Evolutionary conservation across 192 early-diverging fungal genomes (phyloP), one percentile per base, ranked within the genome.

Genomic region (Podila epigama): DNA sequence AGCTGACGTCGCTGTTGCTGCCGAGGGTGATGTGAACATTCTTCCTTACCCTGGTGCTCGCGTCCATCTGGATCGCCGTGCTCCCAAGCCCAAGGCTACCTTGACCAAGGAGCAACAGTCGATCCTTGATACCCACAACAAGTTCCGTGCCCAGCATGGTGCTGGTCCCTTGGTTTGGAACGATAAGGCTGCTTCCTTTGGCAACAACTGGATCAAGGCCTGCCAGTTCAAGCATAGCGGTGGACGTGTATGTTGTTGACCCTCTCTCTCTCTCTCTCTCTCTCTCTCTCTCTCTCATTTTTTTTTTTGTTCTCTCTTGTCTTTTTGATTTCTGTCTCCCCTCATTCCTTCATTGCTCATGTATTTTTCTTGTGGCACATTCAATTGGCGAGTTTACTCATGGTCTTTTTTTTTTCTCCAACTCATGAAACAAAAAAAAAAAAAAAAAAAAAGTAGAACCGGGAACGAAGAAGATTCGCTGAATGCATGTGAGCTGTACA

Each of bases 221-320:
- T 86, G 85, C 41, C 27, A 64, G 18, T 84, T 86, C 62, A 28
- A 69, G 28, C 85, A 86, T 56, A 82, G 79, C 50, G 60, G 58
- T 40, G 73, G 58, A 48, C 42, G 29, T 36, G 65, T 68, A 66
- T 63, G 58, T 39, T 22, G 15, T 4, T 40, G 15, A 31, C 2
- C 39, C 9, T 57, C 63, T 33, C 11, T 27, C 1, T 5, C 25
- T 28, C 25, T 22, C 42, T 15, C n/a, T 48, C 7, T 22, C 68
- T 25, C 10, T 29, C 27, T 58, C 51, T 20, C 11, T 18, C 48
- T n/a, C 29, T 36, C 37, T 39, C 37, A 36, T 42, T 57, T 66
- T 22, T 37, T 22, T 52, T n/a, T 11, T 27, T 44, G 33, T 15
- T n/a, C 29, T 11, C 41, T 22, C 29, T 33, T 58, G 15, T 16